Conservation (phyloP, 257 asterid species). For the Solanum stenotomum region DNA sequence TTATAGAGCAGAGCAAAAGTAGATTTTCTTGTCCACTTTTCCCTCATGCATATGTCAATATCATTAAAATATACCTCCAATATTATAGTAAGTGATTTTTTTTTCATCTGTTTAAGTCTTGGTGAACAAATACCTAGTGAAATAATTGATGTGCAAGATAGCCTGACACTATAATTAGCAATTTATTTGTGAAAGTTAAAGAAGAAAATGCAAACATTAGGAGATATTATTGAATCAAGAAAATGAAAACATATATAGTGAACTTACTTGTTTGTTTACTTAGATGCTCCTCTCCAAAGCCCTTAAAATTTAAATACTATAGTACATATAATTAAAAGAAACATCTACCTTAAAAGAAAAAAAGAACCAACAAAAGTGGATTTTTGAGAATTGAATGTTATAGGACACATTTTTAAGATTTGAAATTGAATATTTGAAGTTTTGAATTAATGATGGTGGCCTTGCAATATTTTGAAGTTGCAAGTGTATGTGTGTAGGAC, state of each 20-base stretch:
- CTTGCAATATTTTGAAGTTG: not conserved
- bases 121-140: not conserved
- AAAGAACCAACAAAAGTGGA: not conserved
- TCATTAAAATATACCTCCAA: conserved; percentile 30
- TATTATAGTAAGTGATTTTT: too few species aligned
- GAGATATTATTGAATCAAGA: not conserved
- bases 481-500: not conserved
- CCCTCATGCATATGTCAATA: conserved; percentile 25
- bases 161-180: not conserved
- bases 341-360: not conserved
- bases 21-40: conserved; percentile 20
- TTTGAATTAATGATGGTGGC: not conserved
- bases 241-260: not conserved
- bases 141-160: not conserved
- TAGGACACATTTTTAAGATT: not conserved
- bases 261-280: not conserved
- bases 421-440: not conserved
- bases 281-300: not conserved
- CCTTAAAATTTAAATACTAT: not conserved
- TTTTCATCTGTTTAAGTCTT: not conserved
- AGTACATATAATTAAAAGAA: not conserved
- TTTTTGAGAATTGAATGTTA: not conserved
- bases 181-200: not conserved
- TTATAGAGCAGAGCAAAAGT: not conserved
- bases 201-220: not conserved